Evolutionary conservation across 2,329 filamentous ascomycete species (phyloP), one percentile per base, ranked within the genome.

Genomic region (Claviceps citrina): DNA sequence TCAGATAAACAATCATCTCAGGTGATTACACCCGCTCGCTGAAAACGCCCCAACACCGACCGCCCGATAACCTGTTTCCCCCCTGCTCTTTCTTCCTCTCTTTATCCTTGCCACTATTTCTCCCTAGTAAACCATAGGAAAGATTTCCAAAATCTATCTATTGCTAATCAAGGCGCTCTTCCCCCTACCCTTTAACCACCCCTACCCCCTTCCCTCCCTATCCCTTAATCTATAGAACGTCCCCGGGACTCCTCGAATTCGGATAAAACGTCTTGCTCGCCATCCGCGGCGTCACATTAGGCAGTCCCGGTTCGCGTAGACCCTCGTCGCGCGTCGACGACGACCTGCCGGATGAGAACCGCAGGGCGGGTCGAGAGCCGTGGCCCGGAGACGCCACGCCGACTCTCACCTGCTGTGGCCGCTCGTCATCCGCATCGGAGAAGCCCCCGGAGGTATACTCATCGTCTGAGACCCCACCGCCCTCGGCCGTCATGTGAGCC

Each of bases 401-500:
- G 41, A 66, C 74, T 48, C 78, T 75, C 19, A 73, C 57, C 31
- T 54, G 59, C 31, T 54, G 59, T 4, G 60, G 60, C 51, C 68
- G 47, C 57, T 77, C 64, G 49, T 77, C 64, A 56, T 86, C 82
- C 12, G 77, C 77, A 47, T 95, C 89, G 0, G 84, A 93, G 49
- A 89, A 80, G 0, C 81, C 70, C 38, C 82, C 83, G 31, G 84
- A 78, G 1, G 68, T 65, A 32, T 71, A 67, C 48, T 94, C 86
- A 42, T 93, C 85, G 43, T 93, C 81, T 0, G 81, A 84, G 2
- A n/a, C n/a, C n/a, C n/a, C n/a, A n/a, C 77, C 66, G 36, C 83
- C 69, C 10, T 82, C 76, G 28, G 67, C 41, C 19, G n/a, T 68
- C 40, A 73, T 66, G 26, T 68, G 68, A 9, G 65, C 57, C 45